Evolutionary conservation across 1,139 yeast species (phyloP).

Genomic region (Suhomyces guaymorum): DNA sequence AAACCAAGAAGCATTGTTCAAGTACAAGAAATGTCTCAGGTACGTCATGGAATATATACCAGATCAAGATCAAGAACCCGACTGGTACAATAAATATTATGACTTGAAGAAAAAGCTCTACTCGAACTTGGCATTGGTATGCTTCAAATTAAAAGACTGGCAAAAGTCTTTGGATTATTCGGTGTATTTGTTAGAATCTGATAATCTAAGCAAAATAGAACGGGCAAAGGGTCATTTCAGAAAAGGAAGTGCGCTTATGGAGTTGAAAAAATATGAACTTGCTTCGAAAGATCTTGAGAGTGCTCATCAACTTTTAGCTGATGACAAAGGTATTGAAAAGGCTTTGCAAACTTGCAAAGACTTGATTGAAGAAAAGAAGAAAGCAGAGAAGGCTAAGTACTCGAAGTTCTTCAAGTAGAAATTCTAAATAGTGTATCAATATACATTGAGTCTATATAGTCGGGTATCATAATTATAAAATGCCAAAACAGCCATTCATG

Average conservation of each 20-base stretch:
- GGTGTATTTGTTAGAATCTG: slow-evolving; percentile 55
- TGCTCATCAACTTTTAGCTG: slow-evolving; percentile 49
- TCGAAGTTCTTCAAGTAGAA: slow-evolving; percentile 53
- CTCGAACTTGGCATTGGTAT: slow-evolving; percentile 57
- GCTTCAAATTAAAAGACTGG: slow-evolving; percentile 49
- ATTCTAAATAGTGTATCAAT: too few relatives aligned
- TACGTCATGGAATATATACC: slow-evolving; percentile 73
- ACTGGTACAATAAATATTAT: slow-evolving; percentile 49
- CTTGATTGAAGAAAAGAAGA: slow-evolving; percentile 42
- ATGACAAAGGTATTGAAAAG: slow-evolving; percentile 49
- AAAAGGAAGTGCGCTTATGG: slow-evolving; percentile 52
- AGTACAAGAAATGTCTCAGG: slow-evolving; percentile 63
- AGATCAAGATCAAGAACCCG: slow-evolving; percentile 64
- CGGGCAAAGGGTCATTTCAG: slow-evolving; percentile 65
- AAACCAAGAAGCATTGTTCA: slow-evolving; percentile 52
- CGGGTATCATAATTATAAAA: not conserved
- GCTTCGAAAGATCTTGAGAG: slow-evolving; percentile 48
- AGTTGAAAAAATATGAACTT: slow-evolving; percentile 46
- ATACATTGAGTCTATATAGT: too few relatives aligned
- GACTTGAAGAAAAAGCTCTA: slow-evolving; percentile 62
- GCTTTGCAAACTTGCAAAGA: slow-evolving; percentile 45
- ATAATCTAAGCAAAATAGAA: slow-evolving; percentile 38
- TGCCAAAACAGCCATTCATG: not conserved
- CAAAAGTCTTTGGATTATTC: slow-evolving; percentile 52
- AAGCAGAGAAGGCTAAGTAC: slow-evolving; percentile 52